A percentile compares a stretch with the other conserved stretches of the same genome.
Conservation (phyloP, 2,329 filamentous ascomycete genomes). For the Ilyonectria sp. region DNA sequence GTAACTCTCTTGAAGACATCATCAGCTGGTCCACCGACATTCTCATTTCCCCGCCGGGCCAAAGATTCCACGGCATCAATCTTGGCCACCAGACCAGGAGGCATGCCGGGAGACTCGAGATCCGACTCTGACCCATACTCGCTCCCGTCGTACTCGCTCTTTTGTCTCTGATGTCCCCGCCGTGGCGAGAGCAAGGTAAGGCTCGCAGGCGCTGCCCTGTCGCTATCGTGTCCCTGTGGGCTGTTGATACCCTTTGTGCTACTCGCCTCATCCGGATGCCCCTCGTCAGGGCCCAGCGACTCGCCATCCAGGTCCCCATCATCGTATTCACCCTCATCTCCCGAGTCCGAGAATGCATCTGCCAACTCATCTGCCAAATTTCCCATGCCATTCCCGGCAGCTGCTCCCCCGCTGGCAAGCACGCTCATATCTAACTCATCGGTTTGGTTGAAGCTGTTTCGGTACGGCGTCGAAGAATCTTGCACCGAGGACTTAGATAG, state of each 20-base stretch:
- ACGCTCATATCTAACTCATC: conserved; percentile 64
- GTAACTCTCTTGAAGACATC: conserved; percentile 79
- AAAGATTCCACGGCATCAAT: conserved; percentile 82
- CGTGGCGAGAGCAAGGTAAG: conserved; percentile 62
- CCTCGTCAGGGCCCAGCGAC: conserved; percentile 28
- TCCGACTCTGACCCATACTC: conserved; percentile 83
- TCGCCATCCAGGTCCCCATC: conserved; percentile 57
- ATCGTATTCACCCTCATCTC: conserved; percentile 69
- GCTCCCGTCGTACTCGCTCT: conserved; percentile 78
- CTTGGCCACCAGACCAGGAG: conserved; percentile 75
- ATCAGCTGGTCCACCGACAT: conserved; percentile 75
- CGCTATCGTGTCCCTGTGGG: conserved; percentile 38
- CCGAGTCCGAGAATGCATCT: conserved; percentile 78
- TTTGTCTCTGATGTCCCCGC: conserved; percentile 65
- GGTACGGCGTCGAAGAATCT: conserved; percentile 65
- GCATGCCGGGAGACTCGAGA: conserved; percentile 78
- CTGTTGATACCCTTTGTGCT: conserved; percentile 26
- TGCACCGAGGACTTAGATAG: conserved; percentile 67
- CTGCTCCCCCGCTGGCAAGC: conserved; percentile 60
- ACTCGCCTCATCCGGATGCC: conserved; percentile 33
- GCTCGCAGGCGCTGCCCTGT: conserved; percentile 55
- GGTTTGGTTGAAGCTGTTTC: conserved; percentile 64
- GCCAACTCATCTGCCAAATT: conserved; percentile 87
- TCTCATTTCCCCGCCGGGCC: conserved; percentile 76
- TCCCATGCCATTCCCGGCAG: conserved; percentile 73